These are phyloP conservation scores for Paracamarosporium sp. DNA, from an alignment of 2,329 filamentous ascomycete species.

Conservation along the genomic window DNA sequence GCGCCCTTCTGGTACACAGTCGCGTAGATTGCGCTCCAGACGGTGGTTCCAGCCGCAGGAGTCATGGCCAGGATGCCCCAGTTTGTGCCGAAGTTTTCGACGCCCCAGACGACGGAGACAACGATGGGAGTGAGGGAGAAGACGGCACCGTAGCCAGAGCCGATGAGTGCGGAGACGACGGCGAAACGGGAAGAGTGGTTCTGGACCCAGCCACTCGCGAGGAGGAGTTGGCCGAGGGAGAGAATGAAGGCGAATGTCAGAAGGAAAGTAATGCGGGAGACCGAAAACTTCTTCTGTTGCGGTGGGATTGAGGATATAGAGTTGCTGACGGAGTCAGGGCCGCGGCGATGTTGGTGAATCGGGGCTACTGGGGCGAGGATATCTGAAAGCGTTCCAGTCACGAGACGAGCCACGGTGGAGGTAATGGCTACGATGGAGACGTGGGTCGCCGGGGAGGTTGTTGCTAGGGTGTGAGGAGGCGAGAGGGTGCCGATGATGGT, in stretches of 20 bases:
- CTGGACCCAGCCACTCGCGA: constrained; percentile 79
- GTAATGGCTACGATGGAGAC: constrained; percentile 91
- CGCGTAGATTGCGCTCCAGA: constrained; percentile 92
- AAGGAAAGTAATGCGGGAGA: constrained; percentile 83
- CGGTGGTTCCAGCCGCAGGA: constrained; percentile 83
- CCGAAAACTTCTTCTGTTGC: constrained; percentile 52
- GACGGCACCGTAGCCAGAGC: constrained; percentile 89
- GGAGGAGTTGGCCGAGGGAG: constrained; percentile 74
- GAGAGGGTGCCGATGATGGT: constrained; percentile 90
- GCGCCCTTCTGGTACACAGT: constrained; percentile 76
- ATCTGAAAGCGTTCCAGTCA: constrained; percentile 89
- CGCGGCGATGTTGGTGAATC: constrained; percentile 64
- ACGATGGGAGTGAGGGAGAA: constrained; percentile 92
- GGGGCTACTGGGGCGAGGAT: constrained; percentile 69
- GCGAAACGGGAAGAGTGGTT: constrained; percentile 81
- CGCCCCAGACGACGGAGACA: constrained; percentile 96
- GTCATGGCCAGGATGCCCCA: constrained; percentile 96
- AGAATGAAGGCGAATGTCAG: constrained; percentile 76
- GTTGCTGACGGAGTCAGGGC: constrained; percentile 51
- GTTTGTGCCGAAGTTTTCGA: constrained; percentile 98
- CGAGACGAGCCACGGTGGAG: constrained; percentile 86
- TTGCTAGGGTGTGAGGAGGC: constrained; percentile 61
- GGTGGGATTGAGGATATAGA: constrained; percentile 46
- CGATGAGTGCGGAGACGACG: constrained; percentile 82
- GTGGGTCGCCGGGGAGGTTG: constrained; percentile 79